These are phyloP conservation scores for Xylariaceae sp. DNA, from an alignment of 2,329 filamentous ascomycete genomes.

Conservation along the genomic window DNA sequence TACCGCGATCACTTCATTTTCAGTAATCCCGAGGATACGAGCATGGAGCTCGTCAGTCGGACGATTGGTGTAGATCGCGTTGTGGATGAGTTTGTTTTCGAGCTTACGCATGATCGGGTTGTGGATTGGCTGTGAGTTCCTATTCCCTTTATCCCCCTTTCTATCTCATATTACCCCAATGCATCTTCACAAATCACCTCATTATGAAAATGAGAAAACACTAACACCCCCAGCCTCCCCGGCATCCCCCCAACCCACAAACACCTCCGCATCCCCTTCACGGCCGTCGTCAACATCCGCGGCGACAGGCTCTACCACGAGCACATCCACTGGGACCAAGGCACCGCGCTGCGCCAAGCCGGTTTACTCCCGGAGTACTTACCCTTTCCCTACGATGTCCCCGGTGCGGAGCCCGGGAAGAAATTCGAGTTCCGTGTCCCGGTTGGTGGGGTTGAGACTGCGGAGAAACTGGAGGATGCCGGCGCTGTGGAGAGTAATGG, in stretches of 20 bases:
- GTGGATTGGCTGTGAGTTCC: constrained; percentile 63
- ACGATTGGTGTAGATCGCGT: constrained; percentile 68
- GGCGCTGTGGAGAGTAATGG: constrained; percentile 50
- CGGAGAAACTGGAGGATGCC: constrained; percentile 42
- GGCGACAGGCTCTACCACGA: constrained; percentile 65
- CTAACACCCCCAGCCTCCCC: constrained; percentile 40
- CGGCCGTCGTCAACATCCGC: constrained; percentile 59
- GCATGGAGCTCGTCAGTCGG: constrained; percentile 63
- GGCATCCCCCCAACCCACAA: constrained; percentile 54
- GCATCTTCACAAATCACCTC: background rate
- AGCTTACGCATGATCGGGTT: constrained; percentile 56
- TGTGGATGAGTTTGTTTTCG: constrained; percentile 64
- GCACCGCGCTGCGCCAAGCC: constrained; percentile 54
- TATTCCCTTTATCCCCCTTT: background rate
- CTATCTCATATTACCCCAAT: background rate
- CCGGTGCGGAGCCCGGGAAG: constrained; percentile 34
- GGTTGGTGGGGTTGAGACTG: constrained; percentile 51
- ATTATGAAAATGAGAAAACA: background rate
- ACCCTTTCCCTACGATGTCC: constrained; percentile 53
- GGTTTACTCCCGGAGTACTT: constrained; percentile 61
- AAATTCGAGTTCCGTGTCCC: constrained; percentile 56
- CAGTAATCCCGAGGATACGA: constrained; percentile 62
- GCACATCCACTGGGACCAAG: constrained; percentile 67
- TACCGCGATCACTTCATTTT: constrained; percentile 72
- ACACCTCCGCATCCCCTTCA: constrained; percentile 56